These are phyloP conservation scores for Rhizoclosmatium globosum DNA, from an alignment of 192 early-diverging fungal species.

Conservation along the genomic window DNA sequence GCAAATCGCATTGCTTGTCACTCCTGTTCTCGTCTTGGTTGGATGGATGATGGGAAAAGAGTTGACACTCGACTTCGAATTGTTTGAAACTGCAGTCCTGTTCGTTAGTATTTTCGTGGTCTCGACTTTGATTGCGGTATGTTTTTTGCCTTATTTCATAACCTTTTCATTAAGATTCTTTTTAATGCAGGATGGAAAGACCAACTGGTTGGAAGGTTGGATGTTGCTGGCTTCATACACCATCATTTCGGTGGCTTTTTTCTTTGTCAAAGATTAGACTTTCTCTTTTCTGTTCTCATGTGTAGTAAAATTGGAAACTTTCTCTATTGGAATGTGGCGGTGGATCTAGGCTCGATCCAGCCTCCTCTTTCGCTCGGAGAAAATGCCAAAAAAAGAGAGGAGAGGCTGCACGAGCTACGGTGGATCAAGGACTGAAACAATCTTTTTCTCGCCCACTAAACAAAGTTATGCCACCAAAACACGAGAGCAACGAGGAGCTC, in stretches of 20 bases:
- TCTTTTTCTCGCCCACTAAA: too few species aligned
- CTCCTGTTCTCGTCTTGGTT: slow-evolving; percentile 60
- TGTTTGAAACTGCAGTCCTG: slow-evolving; percentile 84
- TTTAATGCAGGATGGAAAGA: slow-evolving; percentile 71
- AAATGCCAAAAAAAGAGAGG: too few species aligned
- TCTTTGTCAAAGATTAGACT: slow-evolving; percentile 43
- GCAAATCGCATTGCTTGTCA: slow-evolving; percentile 71
- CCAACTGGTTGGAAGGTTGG: slow-evolving; percentile 92
- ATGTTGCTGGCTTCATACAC: slow-evolving; percentile 83
- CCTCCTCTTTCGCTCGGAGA: too few species aligned
- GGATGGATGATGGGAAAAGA: slow-evolving; percentile 89
- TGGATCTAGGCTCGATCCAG: too few species aligned
- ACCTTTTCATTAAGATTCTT: not conserved
- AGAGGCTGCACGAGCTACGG: too few species aligned
- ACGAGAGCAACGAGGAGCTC: too few species aligned
- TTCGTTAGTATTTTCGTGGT: slow-evolving; percentile 68
- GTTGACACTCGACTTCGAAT: slow-evolving; percentile 85
- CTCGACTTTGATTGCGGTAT: slow-evolving; percentile 58
- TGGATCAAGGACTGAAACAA: too few species aligned
- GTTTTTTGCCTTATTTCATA: not conserved
- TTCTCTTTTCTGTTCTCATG: too few species aligned
- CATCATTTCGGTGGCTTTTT: slow-evolving; percentile 88
- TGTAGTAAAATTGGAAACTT: too few species aligned
- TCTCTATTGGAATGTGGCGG: too few species aligned
- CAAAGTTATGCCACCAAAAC: too few species aligned